A percentile compares a stretch with the other conserved stretches of the same genome.
These are phyloP conservation scores for Hanseniaspora vineae DNA, from an alignment of 805 yeast genomes.

Conservation along the genomic window DNA sequence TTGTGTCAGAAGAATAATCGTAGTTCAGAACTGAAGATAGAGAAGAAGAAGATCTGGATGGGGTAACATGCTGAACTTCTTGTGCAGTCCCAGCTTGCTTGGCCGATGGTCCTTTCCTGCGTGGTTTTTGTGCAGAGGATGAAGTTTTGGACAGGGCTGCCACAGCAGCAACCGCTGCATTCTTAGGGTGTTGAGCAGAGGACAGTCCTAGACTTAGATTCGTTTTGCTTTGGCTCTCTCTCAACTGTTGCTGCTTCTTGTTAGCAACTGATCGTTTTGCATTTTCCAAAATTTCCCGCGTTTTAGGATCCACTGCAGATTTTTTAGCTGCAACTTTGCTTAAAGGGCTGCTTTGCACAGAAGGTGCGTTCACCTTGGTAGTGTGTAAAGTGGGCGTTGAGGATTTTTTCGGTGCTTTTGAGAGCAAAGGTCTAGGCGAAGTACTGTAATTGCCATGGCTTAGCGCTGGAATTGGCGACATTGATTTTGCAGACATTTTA, in stretches of 20 bases:
- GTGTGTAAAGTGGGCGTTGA: constrained; percentile 11
- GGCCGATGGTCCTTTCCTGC: background rate
- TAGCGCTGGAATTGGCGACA: constrained; percentile 59
- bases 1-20: background rate
- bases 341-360: background rate
- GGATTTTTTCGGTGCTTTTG: constrained; percentile 8
- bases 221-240: background rate
- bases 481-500: constrained; percentile 61
- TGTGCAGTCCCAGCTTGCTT: too few relatives aligned
- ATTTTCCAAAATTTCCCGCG: constrained; percentile 20
- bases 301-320: constrained; percentile 17
- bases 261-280: constrained; percentile 15
- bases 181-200: background rate
- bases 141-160: constrained; percentile 3
- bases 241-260: constrained; percentile 9
- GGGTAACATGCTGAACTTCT: background rate
- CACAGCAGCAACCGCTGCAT: constrained; percentile 11
- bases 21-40: background rate
- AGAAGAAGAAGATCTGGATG: constrained; percentile 4
- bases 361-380: background rate
- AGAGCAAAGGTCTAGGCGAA: constrained; percentile 5
- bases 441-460: constrained; percentile 15
- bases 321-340: background rate
- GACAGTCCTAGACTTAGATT: background rate
- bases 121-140: constrained; percentile 5